Evolutionary conservation across 495 filamentous ascomycete species (phyloP).

Genomic region (Aspergillus biplanus): DNA sequence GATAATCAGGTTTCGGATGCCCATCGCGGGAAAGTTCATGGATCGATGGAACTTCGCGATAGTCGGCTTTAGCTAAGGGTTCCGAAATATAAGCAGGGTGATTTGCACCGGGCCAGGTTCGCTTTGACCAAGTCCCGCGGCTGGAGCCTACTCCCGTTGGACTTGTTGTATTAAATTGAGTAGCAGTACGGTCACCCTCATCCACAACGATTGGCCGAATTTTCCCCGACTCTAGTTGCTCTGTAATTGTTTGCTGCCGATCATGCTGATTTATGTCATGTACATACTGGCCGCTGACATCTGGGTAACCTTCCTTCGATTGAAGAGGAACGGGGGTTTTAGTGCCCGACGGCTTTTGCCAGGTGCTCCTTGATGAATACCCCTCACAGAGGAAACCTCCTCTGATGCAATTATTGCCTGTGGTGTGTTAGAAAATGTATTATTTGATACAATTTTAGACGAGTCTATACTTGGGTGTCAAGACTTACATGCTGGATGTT

Average conservation of each 20-base stretch:
- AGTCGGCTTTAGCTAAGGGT: constrained; percentile 42
- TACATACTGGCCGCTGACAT: constrained; percentile 48
- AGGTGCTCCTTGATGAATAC: constrained; percentile 79
- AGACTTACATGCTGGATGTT: constrained; percentile 83
- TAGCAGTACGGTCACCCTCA: constrained; percentile 43
- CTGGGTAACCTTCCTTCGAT: constrained; percentile 75
- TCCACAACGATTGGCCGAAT: constrained; percentile 50
- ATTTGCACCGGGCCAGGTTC: constrained; percentile 36
- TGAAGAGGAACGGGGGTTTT: constrained; percentile 77
- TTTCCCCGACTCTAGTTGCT: constrained; percentile 43
- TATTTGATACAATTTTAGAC: constrained; percentile 5
- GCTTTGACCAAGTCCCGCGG: constrained; percentile 47
- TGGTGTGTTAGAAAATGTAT: constrained; percentile 20
- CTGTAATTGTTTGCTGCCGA: constrained; percentile 37
- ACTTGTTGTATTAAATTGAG: constrained; percentile 45
- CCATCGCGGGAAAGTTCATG: constrained; percentile 49
- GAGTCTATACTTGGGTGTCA: neutral
- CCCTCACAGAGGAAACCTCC: constrained; percentile 93
- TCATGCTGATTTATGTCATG: constrained; percentile 57
- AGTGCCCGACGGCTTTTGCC: constrained; percentile 65
- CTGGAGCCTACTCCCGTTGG: constrained; percentile 39
- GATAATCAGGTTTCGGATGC: constrained; percentile 45
- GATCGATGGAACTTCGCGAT: constrained; percentile 48
- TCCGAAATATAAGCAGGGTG: constrained; percentile 44
- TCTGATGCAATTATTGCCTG: constrained; percentile 90